Evolutionary conservation across 108 stramenopile species (phyloP), one percentile per base, ranked within the genome.

Genomic region (Schizochytrium sp.): DNA sequence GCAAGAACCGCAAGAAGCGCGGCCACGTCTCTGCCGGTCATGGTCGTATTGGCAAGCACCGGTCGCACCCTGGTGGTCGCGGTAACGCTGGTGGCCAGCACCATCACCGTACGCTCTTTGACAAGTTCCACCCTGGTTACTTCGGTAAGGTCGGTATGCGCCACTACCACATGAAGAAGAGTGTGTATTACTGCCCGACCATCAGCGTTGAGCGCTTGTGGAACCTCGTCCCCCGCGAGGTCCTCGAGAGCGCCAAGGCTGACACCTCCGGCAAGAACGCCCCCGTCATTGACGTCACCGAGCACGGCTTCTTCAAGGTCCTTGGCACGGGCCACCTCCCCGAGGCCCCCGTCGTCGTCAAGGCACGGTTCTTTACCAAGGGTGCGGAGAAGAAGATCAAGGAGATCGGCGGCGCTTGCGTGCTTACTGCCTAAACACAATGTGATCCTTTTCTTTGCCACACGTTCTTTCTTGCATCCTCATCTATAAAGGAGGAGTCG

Each of bases 61-160:
- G 99, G 72, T 97, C 95, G 93, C 99, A 99, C 95, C 99, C 99
- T 60, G 97, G 98, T 93, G 99, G 99, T 92, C 98, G 99, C 71
- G 99, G 99, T 97, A 99, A 99, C 93, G 99, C 99, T 58, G 99
- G 99, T 93, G 99, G 99, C 89, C 98, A 98, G 92, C 99, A 99
- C 90, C 99, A 99, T 93, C 98, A 98, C 96, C 96, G 99, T 45
- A 98, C 95, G 91, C 94, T 98, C 57, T 95, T 99, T 90, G 99
- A 99, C 94, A 98, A 99, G 93, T 99, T 95, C 92, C 98, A 99
- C 93, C 76, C 76, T 12, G 76, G 76, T 53, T 98, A 99, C 95
- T 99, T 99, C 93, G 98, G 99, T 91, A 99, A 99, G 96, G 98
- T 99, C 87, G 98, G 98, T 95, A 99, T 99, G 98, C 96, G 98